phyloP scores from a whole-genome alignment of 1,284 basidiomycete genomes.

The Tylopilus sp. region DNA sequence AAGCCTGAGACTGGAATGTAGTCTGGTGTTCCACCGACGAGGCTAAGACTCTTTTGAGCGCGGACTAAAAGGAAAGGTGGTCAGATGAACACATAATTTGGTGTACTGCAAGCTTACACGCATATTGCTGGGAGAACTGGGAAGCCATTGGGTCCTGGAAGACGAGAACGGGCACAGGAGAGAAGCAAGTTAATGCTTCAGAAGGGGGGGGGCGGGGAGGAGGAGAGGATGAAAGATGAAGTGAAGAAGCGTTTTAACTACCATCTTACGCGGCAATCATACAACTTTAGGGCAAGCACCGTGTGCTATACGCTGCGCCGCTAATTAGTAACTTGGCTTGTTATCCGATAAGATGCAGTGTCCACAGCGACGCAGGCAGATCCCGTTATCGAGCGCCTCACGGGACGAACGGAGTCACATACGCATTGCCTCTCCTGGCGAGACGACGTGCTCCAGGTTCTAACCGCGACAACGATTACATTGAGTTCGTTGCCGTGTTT shows the following conservation, averaged over 20 bases:
- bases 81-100: conserved; percentile 8
- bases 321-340: too few relatives aligned
- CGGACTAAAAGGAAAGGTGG: conserved; percentile 54
- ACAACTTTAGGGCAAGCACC: conserved; percentile 15
- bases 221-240: not conserved
- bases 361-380: too few relatives aligned
- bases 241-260: not conserved
- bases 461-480: too few relatives aligned
- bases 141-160: conserved; percentile 51
- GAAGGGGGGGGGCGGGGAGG: not conserved
- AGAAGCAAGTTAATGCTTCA: conserved; percentile 84
- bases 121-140: conserved; percentile 69
- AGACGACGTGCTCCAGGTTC: too few relatives aligned
- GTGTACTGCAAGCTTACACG: conserved; percentile 52
- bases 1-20: conserved; percentile 72
- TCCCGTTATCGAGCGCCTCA: too few relatives aligned
- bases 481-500: too few relatives aligned
- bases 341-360: too few relatives aligned
- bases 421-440: too few relatives aligned
- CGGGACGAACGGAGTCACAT: too few relatives aligned
- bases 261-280: too few relatives aligned
- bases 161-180: conserved; percentile 35
- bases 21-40: conserved; percentile 78
- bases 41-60: conserved; percentile 88
- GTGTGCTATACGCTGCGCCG: too few relatives aligned